Evolutionary conservation across 768 basidiomycete species (phyloP), one percentile per base, ranked within the genome.

Genomic region (Termitomyces sp.): DNA sequence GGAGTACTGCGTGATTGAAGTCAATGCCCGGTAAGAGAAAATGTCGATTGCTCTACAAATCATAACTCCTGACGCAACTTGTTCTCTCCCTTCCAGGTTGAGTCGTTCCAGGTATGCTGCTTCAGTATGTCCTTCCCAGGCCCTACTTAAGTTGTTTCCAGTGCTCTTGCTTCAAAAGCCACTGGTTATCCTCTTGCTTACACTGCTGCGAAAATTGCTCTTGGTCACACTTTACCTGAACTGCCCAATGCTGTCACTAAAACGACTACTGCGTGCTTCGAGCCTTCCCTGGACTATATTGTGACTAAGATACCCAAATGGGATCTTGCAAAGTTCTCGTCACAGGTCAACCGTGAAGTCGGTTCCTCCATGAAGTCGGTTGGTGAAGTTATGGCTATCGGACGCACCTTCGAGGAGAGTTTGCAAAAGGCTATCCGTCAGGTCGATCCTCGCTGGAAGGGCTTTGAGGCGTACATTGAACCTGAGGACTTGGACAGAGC

Each of bases 231-330:
- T 18, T 86, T 99, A 31, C 96, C 96, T 5, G 96, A 98, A 77
- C 82, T 98, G 22, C 96, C 96, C 15, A 99, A 99, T 72, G 95
- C 97, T 41, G 97, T 99, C 61, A 99, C 97, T 51, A 99, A 98
- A 77, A 96, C 94, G 3, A 99, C 97, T 1, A 98, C 97, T 10
- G 97, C 97, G 2, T 98, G 97, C 75, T 99, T 98, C 74, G 97
- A 99, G 70, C 96, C 97, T 26, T 96, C 95, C 8, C 81, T 99
- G 45, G 97, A 99, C 73, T 99, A 99, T 73, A 97, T 99, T 68
- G 97, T 99, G 59, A 97, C 94, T 50, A 99, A 99, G 76, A 98
- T 99, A 62, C 97, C 97, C 60, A 98, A 98, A 72, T 98, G 97
- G 96, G 97, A 99, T 75, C 78, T 99, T 56, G 94, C 95, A 63